Base-by-base conservation (phyloP, 1,139 yeast genomes). In the Lipomyces yarrowii region DNA sequence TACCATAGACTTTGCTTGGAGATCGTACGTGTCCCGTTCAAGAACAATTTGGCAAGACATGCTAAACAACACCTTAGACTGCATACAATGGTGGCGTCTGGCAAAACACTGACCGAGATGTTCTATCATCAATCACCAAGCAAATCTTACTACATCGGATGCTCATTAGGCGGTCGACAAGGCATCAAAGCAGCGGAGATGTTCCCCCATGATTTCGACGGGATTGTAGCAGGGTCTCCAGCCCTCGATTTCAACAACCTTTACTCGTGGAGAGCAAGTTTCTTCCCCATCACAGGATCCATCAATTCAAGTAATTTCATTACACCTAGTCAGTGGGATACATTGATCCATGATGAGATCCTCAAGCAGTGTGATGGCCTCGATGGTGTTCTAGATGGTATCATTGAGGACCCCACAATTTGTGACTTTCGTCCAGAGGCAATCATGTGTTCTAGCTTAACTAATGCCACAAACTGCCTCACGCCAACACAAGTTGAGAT, bases 61-160 rank as follows among this genome's bases (percentile, higher is more conserved):
- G 39, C 39, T 35, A 35, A n/a, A n/a, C n/a, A n/a, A 35, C 39
- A 2, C 39, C 10, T 35, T 35, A 35, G 39, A 3, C 61, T 58
- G 39, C 61, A 58, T 33, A 58, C 61, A 10, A 58, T 58, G 61
- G 51, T 58, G 18, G 30, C 32, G 42, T 58, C 61, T 32, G 61
- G 63, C 35, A 60, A 60, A 32, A 26, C 39, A 11, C 18, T 60
- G 21, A 37, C 56, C 30, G 55, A 60, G 21, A 53, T 55, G 15
- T 60, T 54, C 26, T 60, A 60, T 39, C 59, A 59, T 21, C 39
- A 23, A 18, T 42, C 59, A 13, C 59, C 35, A 23, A 55, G 42
- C 30, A 60, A 60, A 53, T 60, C 63, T 13, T 60, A 60, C 59
- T 60, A 60, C 33, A 59, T 54, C n/a, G 63, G 63, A 15, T 60